A percentile compares a stretch with the other conserved stretches of the same genome.
These are phyloP conservation scores for Penicillium chermesinum DNA, from an alignment of 495 filamentous ascomycete species.

Conservation along the genomic window DNA sequence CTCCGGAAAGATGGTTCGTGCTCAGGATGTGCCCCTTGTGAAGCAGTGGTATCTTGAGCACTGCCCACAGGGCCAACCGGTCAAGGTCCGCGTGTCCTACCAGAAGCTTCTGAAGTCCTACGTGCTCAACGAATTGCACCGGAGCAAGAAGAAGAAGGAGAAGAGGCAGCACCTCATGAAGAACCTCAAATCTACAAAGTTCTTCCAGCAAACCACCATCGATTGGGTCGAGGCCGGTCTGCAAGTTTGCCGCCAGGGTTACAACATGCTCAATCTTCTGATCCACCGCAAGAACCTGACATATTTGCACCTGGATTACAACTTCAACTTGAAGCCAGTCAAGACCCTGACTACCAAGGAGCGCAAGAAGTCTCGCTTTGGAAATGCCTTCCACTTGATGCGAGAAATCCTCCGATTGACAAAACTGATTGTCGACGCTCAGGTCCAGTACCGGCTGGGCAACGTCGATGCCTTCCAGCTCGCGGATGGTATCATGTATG, in stretches of 20 bases:
- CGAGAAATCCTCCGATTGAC: slow-evolving; percentile 96
- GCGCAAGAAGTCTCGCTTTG: slow-evolving; percentile 98
- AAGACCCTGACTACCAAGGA: slow-evolving; percentile 99
- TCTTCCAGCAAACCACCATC: slow-evolving; percentile 98
- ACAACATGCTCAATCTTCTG: slow-evolving; percentile 98
- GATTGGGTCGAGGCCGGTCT: slow-evolving; percentile 99
- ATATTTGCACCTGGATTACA: slow-evolving; percentile 98
- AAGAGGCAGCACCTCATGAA: slow-evolving; percentile 90
- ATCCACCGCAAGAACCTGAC: slow-evolving; percentile 99
- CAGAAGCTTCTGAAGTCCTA: slow-evolving; percentile 97
- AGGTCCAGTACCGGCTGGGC: slow-evolving; percentile 95
- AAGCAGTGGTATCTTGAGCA: slow-evolving; percentile 99
- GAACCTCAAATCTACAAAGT: slow-evolving; percentile 91
- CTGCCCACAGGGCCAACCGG: slow-evolving; percentile 84
- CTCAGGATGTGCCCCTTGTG: slow-evolving; percentile 93
- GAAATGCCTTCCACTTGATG: slow-evolving; percentile 99
- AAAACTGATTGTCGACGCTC: slow-evolving; percentile 97
- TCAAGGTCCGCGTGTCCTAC: slow-evolving; percentile 98
- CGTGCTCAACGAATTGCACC: slow-evolving; percentile 94
- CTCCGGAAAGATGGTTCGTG: slow-evolving; percentile 95
- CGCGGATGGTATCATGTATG: slow-evolving; percentile 96
- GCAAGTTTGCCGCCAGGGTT: slow-evolving; percentile 96
- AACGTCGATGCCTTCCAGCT: slow-evolving; percentile 99
- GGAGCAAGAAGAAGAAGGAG: slow-evolving; percentile 87
- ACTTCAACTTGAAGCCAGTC: slow-evolving; percentile 99